These are phyloP conservation scores for Yamadazyma sp. DNA, from an alignment of 805 yeast genomes.

Conservation along the genomic window DNA sequence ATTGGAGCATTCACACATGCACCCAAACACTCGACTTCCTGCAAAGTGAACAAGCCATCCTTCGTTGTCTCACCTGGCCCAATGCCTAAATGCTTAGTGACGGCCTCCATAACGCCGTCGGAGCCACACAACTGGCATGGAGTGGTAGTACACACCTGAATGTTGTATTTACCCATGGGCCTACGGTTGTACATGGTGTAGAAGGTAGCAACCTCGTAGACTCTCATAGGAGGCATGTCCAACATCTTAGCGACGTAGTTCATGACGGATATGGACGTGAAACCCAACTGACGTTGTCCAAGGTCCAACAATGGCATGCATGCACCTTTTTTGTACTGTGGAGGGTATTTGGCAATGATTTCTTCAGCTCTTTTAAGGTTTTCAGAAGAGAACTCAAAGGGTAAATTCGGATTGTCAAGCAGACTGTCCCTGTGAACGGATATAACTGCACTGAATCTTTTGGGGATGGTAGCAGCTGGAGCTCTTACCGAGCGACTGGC, in stretches of 20 bases:
- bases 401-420: conserved; percentile 62
- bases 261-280: conserved; percentile 84
- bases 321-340: conserved; percentile 85
- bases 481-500: conserved; percentile 4
- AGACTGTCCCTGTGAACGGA: conserved; percentile 74
- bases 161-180: conserved; percentile 82
- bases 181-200: conserved; percentile 87
- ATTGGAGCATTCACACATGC: conserved; percentile 92
- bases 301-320: conserved; percentile 83
- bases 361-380: conserved; percentile 68
- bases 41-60: conserved; percentile 75
- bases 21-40: conserved; percentile 89
- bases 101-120: conserved; percentile 73
- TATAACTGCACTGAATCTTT: conserved; percentile 40
- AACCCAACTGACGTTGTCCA: conserved; percentile 86
- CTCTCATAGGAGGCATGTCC: conserved; percentile 94
- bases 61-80: conserved; percentile 76
- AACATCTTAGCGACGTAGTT: conserved; percentile 81
- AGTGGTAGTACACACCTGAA: conserved; percentile 87
- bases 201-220: conserved; percentile 88
- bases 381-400: conserved; percentile 70
- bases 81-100: conserved; percentile 57
- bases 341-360: conserved; percentile 76
- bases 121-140: conserved; percentile 86
- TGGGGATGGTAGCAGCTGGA: conserved; percentile 10